Percentiles rank a stretch among this genome's conserved stretches.
phyloP scores from a whole-genome alignment of 768 basidiomycete genomes.

The Russula ochroleuca region DNA sequence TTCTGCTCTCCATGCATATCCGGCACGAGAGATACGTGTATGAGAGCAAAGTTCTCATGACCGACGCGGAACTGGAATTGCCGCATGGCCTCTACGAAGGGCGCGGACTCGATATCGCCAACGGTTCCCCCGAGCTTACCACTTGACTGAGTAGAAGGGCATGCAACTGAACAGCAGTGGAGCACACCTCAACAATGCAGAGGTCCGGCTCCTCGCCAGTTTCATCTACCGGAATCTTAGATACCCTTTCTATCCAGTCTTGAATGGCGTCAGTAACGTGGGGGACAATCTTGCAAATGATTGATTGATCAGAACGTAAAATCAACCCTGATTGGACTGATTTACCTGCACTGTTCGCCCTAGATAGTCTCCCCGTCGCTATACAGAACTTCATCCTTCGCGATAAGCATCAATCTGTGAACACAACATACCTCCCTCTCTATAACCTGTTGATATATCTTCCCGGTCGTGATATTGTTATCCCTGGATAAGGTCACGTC shows the following conservation, averaged over 20 bases:
- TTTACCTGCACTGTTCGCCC: constrained; percentile 94
- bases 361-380: constrained; percentile 84
- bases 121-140: constrained; percentile 92
- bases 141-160: neutral
- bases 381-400: constrained; percentile 16
- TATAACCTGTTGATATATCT: constrained; percentile 95
- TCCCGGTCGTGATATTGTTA: constrained; percentile 98
- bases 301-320: constrained; percentile 3
- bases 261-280: constrained; percentile 97
- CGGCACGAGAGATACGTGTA: constrained; percentile 98
- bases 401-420: neutral
- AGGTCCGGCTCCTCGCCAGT: constrained; percentile 91
- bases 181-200: constrained; percentile 88
- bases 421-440: constrained; percentile 80
- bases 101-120: constrained; percentile 97
- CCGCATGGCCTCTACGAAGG: constrained; percentile 98
- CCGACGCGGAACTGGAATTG: constrained; percentile 99
- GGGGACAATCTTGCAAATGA: constrained; percentile 71
- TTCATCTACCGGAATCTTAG: constrained; percentile 91
- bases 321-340: neutral
- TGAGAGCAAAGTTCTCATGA: constrained; percentile 91
- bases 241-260: constrained; percentile 96
- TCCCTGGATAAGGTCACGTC: constrained; percentile 90
- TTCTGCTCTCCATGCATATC: constrained; percentile 99
- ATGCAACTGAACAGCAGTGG: neutral